A percentile compares a stretch with the other conserved stretches of the same genome.
Conservation (phyloP, 371 early-diverging fungal genomes). For the Zopfochytrium polystomum region DNA sequence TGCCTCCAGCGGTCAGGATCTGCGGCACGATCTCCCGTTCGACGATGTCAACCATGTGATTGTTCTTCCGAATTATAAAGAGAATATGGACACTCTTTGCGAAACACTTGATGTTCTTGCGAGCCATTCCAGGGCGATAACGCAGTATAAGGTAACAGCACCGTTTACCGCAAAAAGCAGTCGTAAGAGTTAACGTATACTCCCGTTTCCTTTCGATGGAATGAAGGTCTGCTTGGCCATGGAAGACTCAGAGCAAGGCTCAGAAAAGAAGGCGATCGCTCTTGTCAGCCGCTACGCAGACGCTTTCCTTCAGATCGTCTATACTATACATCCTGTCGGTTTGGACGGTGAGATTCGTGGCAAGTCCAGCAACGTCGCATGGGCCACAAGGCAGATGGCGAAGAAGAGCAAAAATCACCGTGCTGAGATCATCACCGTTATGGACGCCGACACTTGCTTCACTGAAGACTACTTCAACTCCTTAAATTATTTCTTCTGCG, state of each 20-base stretch:
- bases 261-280: constrained; percentile 57
- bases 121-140: constrained; percentile 40
- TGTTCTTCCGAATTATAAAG: constrained; percentile 57
- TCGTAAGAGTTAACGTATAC: background rate
- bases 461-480: constrained; percentile 57
- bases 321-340: constrained; percentile 67
- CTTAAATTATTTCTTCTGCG: constrained; percentile 39
- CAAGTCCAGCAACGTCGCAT: constrained; percentile 72
- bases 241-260: constrained; percentile 66
- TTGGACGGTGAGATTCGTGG: constrained; percentile 72
- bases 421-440: constrained; percentile 63
- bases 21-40: constrained; percentile 41
- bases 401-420: constrained; percentile 32
- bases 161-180: background rate
- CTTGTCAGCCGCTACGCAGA: constrained; percentile 53
- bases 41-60: constrained; percentile 48
- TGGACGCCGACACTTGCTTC: constrained; percentile 68
- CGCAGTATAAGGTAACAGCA: constrained; percentile 43
- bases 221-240: constrained; percentile 68
- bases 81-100: constrained; percentile 48
- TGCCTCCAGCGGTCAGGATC: constrained; percentile 33
- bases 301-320: constrained; percentile 60
- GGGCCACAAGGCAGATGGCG: constrained; percentile 57
- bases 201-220: background rate
- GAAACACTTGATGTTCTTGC: constrained; percentile 54